Evolutionary conservation across 2,329 filamentous ascomycete species (phyloP), one percentile per base, ranked within the genome.

Genomic region (Mollisiaceae sp.): DNA sequence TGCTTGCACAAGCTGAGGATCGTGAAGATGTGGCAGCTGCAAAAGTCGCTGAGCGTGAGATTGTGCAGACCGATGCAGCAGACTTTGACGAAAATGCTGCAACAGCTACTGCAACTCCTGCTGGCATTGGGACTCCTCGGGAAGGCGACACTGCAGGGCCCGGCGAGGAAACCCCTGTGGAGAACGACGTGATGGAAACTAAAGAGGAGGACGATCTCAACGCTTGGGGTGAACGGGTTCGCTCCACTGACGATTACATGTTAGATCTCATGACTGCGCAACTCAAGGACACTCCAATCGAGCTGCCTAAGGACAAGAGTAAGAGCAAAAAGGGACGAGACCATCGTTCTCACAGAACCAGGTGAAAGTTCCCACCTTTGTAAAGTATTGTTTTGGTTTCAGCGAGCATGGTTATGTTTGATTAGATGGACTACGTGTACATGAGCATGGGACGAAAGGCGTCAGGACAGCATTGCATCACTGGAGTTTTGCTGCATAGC

Each of bases 11-110:
- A 69, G 94, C 93, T 0, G 95, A 99, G 78, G 95, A 99, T 73
- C 87, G 87, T 57, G 95, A 99, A 75, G 95, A 99, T 75, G 92
- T 94, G 15, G 89, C 89, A 32, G 95, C 95, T 0, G 95, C 95
- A 1, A 90, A 91, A 60, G 86, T 91, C 11, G 95, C 95, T 0
- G 91, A 96, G 76, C 95, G 91, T 74, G 95, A 99, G 77, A 90
- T 95, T 15, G 85, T 89, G 56, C 88, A 92, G 73, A 90, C 91
- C 27, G 93, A 97, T 71, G 92, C 94, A 55, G 91, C 88, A 4
- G 93, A 97, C 74, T 97, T 97, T 71, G 88, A 88, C 2, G 91
- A 94, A 73, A 86, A 87, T 76, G 79, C 84, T 18, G 63, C 74
- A 36, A 76, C 71, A 36, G 69, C 71, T 15, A 69, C 71, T 27